These are phyloP conservation scores for Colletotrichum graminicola DNA, from an alignment of 2,329 filamentous ascomycete genomes.

Conservation along the genomic window DNA sequence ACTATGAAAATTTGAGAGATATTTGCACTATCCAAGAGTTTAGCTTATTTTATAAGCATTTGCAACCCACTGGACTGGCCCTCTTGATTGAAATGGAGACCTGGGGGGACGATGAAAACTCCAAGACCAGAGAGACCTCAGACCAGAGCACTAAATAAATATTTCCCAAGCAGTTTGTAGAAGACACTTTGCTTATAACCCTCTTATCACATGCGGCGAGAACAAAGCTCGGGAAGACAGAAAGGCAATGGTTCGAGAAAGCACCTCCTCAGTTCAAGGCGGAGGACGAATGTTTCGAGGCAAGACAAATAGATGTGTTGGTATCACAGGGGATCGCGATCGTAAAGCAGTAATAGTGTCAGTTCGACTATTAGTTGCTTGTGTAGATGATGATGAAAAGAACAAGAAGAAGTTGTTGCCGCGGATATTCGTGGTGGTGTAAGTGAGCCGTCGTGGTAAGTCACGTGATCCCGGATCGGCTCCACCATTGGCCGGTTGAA, in stretches of 20 bases:
- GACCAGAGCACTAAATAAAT: too few relatives aligned
- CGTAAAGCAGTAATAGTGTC: too few relatives aligned
- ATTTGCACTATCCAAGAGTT: not conserved
- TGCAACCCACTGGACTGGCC: not conserved
- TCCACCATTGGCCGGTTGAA: too few relatives aligned
- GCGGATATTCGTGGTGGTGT: too few relatives aligned
- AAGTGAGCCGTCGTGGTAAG: too few relatives aligned
- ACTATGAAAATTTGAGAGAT: fast-evolving
- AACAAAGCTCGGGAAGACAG: not conserved
- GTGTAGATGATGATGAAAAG: too few relatives aligned
- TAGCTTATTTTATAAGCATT: not conserved
- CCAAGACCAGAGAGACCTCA: not conserved
- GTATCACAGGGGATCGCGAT: too few relatives aligned
- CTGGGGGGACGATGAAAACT: not conserved
- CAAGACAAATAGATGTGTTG: not conserved
- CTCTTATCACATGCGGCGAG: not conserved
- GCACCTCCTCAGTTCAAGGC: not conserved
- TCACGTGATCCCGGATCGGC: too few relatives aligned
- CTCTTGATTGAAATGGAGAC: not conserved
- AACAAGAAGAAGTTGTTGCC: too few relatives aligned
- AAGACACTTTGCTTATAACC: not conserved
- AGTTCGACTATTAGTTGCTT: too few relatives aligned
- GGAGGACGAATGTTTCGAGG: not conserved
- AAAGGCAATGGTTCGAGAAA: not conserved
- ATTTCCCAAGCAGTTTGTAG: not conserved